A percentile compares a stretch with the other conserved stretches of the same genome.
phyloP scores from a whole-genome alignment of 2,329 filamentous ascomycete genomes.

The Eutypella sp. region DNA sequence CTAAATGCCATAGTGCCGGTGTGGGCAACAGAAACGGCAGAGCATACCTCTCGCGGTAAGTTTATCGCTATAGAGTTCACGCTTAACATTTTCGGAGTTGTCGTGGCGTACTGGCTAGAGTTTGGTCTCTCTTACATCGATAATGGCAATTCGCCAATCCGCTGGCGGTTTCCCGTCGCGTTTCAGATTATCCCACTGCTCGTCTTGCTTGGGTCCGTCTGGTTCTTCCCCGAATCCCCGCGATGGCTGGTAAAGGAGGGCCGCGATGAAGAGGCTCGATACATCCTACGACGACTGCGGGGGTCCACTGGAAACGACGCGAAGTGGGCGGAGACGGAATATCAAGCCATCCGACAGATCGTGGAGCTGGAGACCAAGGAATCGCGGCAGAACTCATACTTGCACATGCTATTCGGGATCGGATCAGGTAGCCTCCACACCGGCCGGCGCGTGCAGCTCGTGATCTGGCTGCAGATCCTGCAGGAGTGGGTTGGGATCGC shows the following conservation, averaged over 20 bases:
- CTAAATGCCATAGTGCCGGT: conserved; percentile 67
- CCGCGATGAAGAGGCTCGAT: conserved; percentile 61
- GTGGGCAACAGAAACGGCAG: conserved; percentile 66
- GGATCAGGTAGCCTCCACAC: conserved; percentile 62
- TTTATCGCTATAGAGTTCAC: conserved; percentile 71
- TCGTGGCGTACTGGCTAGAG: conserved; percentile 57
- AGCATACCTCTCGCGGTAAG: conserved; percentile 62
- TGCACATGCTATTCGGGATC: conserved; percentile 62
- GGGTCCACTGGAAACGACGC: conserved; percentile 51
- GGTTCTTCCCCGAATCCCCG: conserved; percentile 67
- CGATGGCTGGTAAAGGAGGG: conserved; percentile 63
- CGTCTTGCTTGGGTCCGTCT: conserved; percentile 48
- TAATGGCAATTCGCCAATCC: conserved; percentile 50
- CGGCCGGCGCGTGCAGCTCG: conserved; percentile 62
- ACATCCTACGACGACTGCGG: conserved; percentile 59
- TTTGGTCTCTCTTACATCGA: conserved; percentile 59
- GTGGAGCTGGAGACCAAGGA: conserved; percentile 59
- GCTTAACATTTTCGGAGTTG: conserved; percentile 66
- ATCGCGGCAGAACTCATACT: conserved; percentile 52
- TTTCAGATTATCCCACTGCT: conserved; percentile 65
- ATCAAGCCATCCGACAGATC: conserved; percentile 62
- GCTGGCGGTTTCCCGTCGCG: conserved; percentile 64
- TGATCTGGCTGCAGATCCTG: conserved; percentile 67
- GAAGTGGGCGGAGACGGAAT: conserved; percentile 55
- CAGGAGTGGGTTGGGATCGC: conserved; percentile 68